A percentile compares a stretch with the other conserved stretches of the same genome.
Evolutionary conservation across 108 stramenopile species (phyloP).

Genomic region (Pseudonitzschia pungens): DNA sequence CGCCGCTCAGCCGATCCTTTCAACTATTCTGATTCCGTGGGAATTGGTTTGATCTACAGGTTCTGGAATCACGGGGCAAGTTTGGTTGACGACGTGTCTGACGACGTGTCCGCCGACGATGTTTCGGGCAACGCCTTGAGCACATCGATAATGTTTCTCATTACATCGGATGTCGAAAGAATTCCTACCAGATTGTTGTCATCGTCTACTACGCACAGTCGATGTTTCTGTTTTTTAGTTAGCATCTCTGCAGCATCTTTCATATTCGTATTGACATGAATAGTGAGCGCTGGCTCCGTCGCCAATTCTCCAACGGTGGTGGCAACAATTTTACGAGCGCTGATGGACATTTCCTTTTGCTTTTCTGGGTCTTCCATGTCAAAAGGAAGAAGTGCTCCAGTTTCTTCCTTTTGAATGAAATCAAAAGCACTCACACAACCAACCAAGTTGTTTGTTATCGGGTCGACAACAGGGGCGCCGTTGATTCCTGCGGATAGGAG

Average conservation of each 20-base stretch:
- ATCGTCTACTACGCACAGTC: conserved; percentile 36
- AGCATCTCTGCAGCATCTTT: conserved; percentile 34
- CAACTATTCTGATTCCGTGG: background rate
- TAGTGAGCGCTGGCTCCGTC: conserved; percentile 27
- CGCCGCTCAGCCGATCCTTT: background rate
- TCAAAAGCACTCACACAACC: conserved; percentile 36
- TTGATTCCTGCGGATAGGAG: conserved; percentile 16
- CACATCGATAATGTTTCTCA: conserved; percentile 34
- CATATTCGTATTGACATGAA: conserved; percentile 19
- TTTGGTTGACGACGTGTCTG: background rate
- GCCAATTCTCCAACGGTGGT: conserved; percentile 34
- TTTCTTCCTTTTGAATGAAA: conserved; percentile 36
- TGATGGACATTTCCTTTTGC: conserved; percentile 5
- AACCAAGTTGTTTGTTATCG: conserved; percentile 21
- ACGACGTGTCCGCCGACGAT: conserved; percentile 1
- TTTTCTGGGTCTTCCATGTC: conserved; percentile 18
- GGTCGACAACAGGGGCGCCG: conserved; percentile 37
- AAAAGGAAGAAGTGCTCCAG: conserved; percentile 34
- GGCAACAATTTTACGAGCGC: conserved; percentile 33
- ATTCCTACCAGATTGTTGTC: conserved; percentile 32
- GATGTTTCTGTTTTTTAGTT: conserved; percentile 20
- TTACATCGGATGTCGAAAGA: conserved; percentile 36
- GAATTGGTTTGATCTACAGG: background rate
- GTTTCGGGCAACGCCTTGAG: conserved; percentile 23
- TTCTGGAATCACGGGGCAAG: background rate